Evolutionary conservation across 257 asterid genomes (phyloP).

Genomic region (Coffea canephora): DNA sequence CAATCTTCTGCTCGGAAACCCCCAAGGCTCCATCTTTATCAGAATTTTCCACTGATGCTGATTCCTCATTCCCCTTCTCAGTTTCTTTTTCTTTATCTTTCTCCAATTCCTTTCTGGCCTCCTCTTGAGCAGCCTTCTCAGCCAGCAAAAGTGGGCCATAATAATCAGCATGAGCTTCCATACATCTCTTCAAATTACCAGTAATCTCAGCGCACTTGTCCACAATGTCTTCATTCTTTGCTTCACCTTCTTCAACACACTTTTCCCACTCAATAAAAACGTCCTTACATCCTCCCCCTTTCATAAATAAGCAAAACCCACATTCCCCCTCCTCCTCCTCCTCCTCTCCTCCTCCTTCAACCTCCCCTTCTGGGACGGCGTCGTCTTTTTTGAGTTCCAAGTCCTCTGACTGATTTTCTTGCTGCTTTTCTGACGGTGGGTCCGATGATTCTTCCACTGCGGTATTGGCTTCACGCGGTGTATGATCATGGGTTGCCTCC

Average conservation of each 20-base stretch:
- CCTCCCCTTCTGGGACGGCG: constrained; percentile 5
- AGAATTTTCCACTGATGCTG: constrained; percentile 1
- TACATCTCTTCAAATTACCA: constrained; percentile 58
- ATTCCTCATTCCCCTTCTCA: constrained; percentile 12
- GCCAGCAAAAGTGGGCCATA: constrained; percentile 69
- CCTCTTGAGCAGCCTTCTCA: constrained; percentile 60
- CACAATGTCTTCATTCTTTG: constrained; percentile 54
- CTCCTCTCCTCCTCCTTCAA: constrained; percentile 37
- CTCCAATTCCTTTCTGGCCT: constrained; percentile 47
- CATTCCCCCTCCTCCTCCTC: constrained; percentile 74
- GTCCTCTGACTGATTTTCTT: constrained; percentile 10
- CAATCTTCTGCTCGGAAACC: constrained; percentile 27
- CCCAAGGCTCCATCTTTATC: constrained; percentile 17
- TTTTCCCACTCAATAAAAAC: constrained; percentile 63
- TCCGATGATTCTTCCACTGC: constrained; percentile 25
- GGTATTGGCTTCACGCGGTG: constrained; percentile 19
- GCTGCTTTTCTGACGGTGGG: constrained; percentile 23
- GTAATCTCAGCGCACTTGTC: constrained; percentile 62
- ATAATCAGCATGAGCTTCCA: constrained; percentile 73
- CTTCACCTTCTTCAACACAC: constrained; percentile 70
- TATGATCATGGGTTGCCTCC: constrained; percentile 10
- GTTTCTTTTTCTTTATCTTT: constrained; percentile 36
- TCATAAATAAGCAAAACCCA: constrained; percentile 85
- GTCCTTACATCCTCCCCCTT: constrained; percentile 79
- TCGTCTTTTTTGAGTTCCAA: constrained; percentile 9